phyloP scores from a whole-genome alignment of 2,329 filamentous ascomycete species.

The Alternaria gansuensis region DNA sequence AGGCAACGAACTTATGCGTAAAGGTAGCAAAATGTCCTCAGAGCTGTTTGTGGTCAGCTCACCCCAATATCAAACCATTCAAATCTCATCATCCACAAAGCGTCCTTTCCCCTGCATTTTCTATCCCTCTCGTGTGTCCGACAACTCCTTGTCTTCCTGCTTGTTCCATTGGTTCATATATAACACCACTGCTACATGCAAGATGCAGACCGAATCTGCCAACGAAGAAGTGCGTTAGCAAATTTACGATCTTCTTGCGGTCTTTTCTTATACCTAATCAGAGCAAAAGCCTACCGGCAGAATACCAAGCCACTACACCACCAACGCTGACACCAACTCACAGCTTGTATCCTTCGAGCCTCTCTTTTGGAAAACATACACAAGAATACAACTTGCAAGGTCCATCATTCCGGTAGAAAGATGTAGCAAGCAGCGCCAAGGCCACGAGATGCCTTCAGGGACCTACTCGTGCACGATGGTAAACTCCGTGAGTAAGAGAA shows the following conservation, averaged over 20 bases:
- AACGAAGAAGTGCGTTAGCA: neutral
- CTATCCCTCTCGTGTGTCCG: neutral
- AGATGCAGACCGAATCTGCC: neutral
- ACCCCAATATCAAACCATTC: slow-evolving; percentile 1
- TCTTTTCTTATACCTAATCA: neutral
- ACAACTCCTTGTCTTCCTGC: neutral
- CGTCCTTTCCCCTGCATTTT: neutral
- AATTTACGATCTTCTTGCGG: neutral
- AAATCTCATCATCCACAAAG: neutral
- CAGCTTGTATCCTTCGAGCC: neutral
- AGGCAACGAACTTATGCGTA: slow-evolving; percentile 4
- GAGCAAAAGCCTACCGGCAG: neutral
- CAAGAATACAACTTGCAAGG: neutral
- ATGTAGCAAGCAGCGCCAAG: neutral
- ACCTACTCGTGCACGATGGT: neutral
- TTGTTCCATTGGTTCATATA: neutral
- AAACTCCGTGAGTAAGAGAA: neutral
- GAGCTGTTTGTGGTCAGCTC: neutral
- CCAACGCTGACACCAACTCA: neutral
- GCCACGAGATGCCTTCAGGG: neutral
- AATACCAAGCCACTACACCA: neutral
- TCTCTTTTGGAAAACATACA: neutral
- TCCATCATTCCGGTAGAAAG: neutral
- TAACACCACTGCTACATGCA: neutral
- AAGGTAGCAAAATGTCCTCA: neutral